Percentiles rank a stretch among this genome's conserved stretches.
Conservation (phyloP, 768 basidiomycete species). For the Mycena chlorophos region DNA sequence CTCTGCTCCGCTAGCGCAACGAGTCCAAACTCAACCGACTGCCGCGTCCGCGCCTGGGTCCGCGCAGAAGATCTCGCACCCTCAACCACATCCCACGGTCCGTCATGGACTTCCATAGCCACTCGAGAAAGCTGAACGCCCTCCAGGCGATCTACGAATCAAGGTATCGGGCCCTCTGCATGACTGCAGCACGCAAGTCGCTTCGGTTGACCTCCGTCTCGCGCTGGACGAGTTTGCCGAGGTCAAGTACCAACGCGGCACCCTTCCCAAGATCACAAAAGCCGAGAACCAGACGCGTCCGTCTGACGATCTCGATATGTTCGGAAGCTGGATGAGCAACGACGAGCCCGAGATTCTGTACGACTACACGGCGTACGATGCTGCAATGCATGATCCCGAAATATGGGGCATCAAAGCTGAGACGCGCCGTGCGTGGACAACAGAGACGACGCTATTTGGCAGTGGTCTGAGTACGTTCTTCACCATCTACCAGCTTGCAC, state of each 20-base stretch:
- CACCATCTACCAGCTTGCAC: not conserved
- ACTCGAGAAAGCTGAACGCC: not conserved
- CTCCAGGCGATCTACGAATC: not conserved
- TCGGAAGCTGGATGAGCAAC: too few species aligned
- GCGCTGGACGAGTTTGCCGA: not conserved
- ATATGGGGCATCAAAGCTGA: conserved; percentile 10
- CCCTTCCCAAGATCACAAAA: not conserved
- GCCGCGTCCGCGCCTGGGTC: not conserved
- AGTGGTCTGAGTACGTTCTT: not conserved
- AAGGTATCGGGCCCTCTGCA: not conserved
- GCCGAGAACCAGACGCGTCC: not conserved
- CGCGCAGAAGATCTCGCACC: not conserved
- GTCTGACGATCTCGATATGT: too few species aligned
- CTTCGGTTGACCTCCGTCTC: not conserved
- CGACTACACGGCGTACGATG: not conserved
- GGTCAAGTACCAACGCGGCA: not conserved
- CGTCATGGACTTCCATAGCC: not conserved
- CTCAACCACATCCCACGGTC: not conserved
- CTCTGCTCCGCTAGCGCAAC: too few species aligned
- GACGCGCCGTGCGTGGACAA: conserved; percentile 5
- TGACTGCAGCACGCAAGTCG: not conserved
- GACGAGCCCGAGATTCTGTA: not conserved
- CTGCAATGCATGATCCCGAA: conserved; percentile 1
- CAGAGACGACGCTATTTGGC: conserved; percentile 2
- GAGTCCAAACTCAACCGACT: too few species aligned